A percentile compares a stretch with the other conserved stretches of the same genome.
Evolutionary conservation across 129 eudicot species (phyloP).

Genomic region (Dittrichia graveolens): DNA sequence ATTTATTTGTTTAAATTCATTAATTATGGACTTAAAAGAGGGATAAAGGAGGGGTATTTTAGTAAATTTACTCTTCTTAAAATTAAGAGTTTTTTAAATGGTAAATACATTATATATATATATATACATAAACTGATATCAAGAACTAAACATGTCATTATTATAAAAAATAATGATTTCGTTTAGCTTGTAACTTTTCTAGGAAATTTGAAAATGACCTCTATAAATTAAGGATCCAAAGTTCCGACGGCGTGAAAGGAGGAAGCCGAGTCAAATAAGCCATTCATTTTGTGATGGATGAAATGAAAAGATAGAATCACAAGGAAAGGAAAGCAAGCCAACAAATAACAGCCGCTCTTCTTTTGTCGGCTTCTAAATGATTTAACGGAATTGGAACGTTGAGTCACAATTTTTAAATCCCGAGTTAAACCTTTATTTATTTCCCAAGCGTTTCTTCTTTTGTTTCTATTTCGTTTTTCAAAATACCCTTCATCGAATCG

Average conservation of each 20-base stretch:
- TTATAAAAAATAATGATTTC: too few species aligned
- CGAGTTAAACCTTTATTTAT: slow-evolving; percentile 36
- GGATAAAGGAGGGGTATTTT: too few species aligned
- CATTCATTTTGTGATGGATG: not conserved
- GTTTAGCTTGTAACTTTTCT: too few species aligned
- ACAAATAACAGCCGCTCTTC: slow-evolving; percentile 44
- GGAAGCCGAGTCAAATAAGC: slow-evolving; percentile 12
- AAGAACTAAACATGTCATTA: too few species aligned
- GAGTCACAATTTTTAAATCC: slow-evolving; percentile 38
- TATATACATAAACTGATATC: too few species aligned
- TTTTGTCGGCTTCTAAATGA: slow-evolving; percentile 48
- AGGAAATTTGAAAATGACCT: not conserved
- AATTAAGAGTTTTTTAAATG: too few species aligned
- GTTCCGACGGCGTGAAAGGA: not conserved
- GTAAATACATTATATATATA: too few species aligned
- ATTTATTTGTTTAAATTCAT: too few species aligned
- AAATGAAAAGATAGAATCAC: slow-evolving; percentile 24
- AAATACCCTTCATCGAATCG: slow-evolving; percentile 1
- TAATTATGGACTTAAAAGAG: too few species aligned
- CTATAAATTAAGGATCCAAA: not conserved
- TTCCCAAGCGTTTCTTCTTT: slow-evolving; percentile 28
- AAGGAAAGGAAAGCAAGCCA: slow-evolving; percentile 33
- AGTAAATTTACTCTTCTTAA: too few species aligned
- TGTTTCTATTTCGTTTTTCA: slow-evolving; percentile 29
- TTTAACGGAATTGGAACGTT: slow-evolving; percentile 50